These are phyloP conservation scores for Hortiboletus flavorubellus DNA, from an alignment of 768 basidiomycete genomes.

Conservation along the genomic window DNA sequence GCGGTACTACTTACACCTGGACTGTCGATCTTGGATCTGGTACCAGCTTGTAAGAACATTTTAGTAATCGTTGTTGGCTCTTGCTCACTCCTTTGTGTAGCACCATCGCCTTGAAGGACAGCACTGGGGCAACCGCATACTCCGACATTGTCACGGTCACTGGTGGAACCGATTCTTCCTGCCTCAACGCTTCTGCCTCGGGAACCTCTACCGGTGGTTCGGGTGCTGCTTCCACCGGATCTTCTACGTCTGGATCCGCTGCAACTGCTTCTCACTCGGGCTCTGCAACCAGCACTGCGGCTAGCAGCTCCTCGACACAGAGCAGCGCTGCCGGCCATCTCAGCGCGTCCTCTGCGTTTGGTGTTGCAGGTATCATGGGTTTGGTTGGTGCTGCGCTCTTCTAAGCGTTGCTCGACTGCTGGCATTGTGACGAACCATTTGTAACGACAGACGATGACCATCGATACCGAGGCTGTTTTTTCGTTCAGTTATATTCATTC, in stretches of 20 bases:
- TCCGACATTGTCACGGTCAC: constrained; percentile 48
- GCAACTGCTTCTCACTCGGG: neutral
- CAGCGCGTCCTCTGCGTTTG: constrained; percentile 33
- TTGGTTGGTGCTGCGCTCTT: constrained; percentile 49
- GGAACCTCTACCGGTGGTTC: constrained; percentile 10
- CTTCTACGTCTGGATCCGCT: neutral
- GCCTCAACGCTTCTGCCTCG: constrained; percentile 22
- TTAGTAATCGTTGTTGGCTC: rapidly evolving
- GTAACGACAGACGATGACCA: constrained; percentile 16
- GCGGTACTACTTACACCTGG: constrained; percentile 51
- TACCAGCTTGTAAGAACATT: constrained; percentile 41
- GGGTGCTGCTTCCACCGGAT: constrained; percentile 6
- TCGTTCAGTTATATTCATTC: constrained; percentile 12
- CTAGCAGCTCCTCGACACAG: constrained; percentile 24
- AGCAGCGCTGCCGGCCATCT: constrained; percentile 33
- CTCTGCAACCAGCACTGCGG: constrained; percentile 18
- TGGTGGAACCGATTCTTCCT: constrained; percentile 32
- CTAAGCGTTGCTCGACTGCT: constrained; percentile 22
- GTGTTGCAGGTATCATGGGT: constrained; percentile 49
- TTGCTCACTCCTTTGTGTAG: constrained; percentile 32
- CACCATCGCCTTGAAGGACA: constrained; percentile 55
- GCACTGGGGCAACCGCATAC: constrained; percentile 50
- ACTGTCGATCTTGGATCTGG: constrained; percentile 43
- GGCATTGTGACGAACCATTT: constrained; percentile 6
- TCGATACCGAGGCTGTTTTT: constrained; percentile 10